A percentile compares a stretch with the other conserved stretches of the same genome.
Conservation (phyloP, 2,329 filamentous ascomycete genomes). For the Cadophora gregata region DNA sequence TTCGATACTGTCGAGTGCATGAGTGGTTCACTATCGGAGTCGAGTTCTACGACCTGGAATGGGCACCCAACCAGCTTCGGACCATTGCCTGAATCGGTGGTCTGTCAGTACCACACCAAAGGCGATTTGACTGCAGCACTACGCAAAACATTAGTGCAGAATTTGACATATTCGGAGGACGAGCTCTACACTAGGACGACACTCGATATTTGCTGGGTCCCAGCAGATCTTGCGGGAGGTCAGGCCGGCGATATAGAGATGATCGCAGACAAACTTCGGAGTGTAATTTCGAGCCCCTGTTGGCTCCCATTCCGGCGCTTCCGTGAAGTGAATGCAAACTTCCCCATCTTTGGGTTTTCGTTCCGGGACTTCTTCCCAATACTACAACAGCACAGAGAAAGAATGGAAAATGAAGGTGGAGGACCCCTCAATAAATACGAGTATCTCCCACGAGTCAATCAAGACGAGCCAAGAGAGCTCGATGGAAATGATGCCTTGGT, state of each 20-base stretch:
- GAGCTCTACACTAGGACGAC: neutral
- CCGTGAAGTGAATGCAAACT: conserved; percentile 23
- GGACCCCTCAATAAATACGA: no score
- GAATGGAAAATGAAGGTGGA: no score
- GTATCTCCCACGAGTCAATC: neutral
- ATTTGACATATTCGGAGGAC: neutral
- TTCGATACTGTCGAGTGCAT: conserved; percentile 13
- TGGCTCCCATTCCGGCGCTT: conserved; percentile 23
- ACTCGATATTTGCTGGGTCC: conserved; percentile 16
- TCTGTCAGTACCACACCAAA: neutral
- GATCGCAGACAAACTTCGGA: neutral
- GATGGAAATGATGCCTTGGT: neutral
- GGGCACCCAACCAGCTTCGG: no score
- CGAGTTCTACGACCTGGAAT: no score
- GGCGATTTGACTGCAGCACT: conserved; percentile 6
- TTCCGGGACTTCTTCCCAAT: conserved; percentile 20
- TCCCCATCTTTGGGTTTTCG: conserved; percentile 15
- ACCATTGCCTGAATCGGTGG: no score
- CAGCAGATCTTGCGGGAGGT: neutral
- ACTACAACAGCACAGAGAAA: neutral
- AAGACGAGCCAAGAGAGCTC: neutral
- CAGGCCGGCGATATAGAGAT: neutral
- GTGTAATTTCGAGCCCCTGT: neutral
- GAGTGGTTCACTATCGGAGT: conserved; percentile 10
- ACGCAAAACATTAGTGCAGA: neutral